Base-by-base conservation (phyloP, 2,329 filamentous ascomycete species). In the Lecanicillium sp. region DNA sequence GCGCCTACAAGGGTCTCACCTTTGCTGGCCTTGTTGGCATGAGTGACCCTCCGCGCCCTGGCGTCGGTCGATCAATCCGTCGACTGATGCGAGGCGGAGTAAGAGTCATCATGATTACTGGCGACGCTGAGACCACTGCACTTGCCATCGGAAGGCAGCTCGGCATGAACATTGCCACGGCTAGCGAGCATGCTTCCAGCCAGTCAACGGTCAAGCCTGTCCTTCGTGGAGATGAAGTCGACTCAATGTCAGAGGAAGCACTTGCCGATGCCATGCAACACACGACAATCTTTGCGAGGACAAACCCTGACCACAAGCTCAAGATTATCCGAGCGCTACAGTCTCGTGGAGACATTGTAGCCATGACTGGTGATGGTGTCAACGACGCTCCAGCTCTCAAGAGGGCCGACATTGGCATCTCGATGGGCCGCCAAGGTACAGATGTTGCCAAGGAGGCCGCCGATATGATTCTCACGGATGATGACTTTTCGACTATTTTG, bases 101-200 rank as follows among this genome's bases (percentile, higher is more conserved):
- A 46, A 92, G 88, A 59, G 87, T 98, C 34, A 94, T 98, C 51
- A 98, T 98, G 92, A 97, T 98, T 49, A 98, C 92, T 9, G 92
- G 92, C 42, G 92, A 98, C 59, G 87, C 92, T 13, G 88, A 97
- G 58, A 87, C 87, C 2, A 98, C 92, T 3, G 92, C 92, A 3
- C 72, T 96, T 33, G 92, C 92, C 1, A 97, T 98, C 56, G 92
- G 87, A 20, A 87, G 77, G 60, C 90, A 95, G 55, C 72, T 98
- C n/a, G 92, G 92, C 29, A 98, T 98, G 87, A 79, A 81, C 3
- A 77, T 97, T 41, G 74, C 72, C 10, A 60, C 63, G 39, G 67
- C 67, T 47, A 74, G 62, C 44, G 73, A 62, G 44, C 71, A 71
- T 53, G 66, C 61, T 31, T 60, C 61, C 42, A 73, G 72, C 56